Percentiles rank a stretch among this genome's conserved stretches.
These are phyloP conservation scores for Nothophaeocryptopus gaeumannii DNA, from an alignment of 2,329 filamentous ascomycete genomes.

Conservation along the genomic window DNA sequence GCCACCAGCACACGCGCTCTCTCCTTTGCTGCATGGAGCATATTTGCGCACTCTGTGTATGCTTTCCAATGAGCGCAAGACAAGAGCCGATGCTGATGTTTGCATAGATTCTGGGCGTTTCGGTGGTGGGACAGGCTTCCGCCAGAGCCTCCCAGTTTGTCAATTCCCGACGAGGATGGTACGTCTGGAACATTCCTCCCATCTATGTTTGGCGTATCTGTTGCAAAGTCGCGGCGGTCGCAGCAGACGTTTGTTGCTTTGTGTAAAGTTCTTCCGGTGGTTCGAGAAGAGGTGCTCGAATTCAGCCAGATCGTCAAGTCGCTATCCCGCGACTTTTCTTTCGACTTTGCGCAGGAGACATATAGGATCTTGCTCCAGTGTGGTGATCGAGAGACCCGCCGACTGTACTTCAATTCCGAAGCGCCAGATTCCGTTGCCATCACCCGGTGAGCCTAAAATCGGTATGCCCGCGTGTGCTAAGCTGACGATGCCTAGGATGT, in stretches of 20 bases:
- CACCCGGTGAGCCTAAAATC: background rate
- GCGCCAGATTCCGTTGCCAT: background rate
- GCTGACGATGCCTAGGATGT: constrained; percentile 1
- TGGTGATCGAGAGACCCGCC: background rate
- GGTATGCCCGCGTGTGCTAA: background rate
- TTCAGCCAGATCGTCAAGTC: background rate
- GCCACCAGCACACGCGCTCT: background rate
- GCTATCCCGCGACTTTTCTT: background rate
- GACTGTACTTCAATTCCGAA: background rate
- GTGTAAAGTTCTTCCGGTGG: constrained; percentile 1
- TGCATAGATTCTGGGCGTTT: constrained; percentile 1
- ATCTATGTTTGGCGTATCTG: background rate
- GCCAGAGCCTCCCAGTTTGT: constrained; percentile 1
- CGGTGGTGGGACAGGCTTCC: constrained; percentile 8
- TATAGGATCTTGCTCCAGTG: constrained; percentile 1
- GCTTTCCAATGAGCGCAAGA: too few relatives aligned
- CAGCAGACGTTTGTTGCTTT: constrained; percentile 3
- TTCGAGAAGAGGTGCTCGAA: constrained; percentile 1
- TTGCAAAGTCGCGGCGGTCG: background rate
- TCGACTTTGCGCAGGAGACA: constrained; percentile 2
- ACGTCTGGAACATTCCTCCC: background rate
- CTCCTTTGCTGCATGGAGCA: constrained; percentile 1
- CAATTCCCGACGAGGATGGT: background rate
- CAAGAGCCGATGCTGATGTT: too few relatives aligned
- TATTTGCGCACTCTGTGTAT: background rate